Percentiles rank a stretch among this genome's conserved stretches.
Evolutionary conservation across 1,139 yeast genomes (phyloP).

Genomic region (Sugiyamaella japonica): DNA sequence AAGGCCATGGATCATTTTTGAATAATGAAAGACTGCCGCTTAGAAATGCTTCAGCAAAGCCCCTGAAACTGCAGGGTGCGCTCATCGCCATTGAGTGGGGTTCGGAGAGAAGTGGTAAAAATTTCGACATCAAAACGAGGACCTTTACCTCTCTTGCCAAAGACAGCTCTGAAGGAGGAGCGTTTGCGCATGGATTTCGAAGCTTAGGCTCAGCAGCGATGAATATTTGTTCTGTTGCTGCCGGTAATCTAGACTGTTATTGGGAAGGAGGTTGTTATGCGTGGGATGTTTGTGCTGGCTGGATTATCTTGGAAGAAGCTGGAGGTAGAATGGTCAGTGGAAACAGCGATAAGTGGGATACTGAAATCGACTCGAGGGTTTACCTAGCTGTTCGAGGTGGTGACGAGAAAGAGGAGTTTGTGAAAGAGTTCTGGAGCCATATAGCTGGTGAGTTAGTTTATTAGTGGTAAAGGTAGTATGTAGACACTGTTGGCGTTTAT

Average conservation of each 20-base stretch:
- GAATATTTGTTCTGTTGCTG: slow-evolving; percentile 55
- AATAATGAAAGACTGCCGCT: slow-evolving; percentile 46
- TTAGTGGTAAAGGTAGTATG: not conserved
- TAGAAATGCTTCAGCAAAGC: slow-evolving; percentile 31
- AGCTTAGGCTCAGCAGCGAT: slow-evolving; percentile 62
- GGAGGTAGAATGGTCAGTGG: slow-evolving; percentile 59
- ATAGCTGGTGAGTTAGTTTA: slow-evolving; percentile 49
- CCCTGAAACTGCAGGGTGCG: slow-evolving; percentile 50
- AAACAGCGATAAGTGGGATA: slow-evolving; percentile 49
- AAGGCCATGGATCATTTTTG: slow-evolving; percentile 53
- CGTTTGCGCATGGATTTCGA: slow-evolving; percentile 59
- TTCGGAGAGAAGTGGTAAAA: slow-evolving; percentile 53
- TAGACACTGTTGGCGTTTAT: not conserved
- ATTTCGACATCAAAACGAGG: slow-evolving; percentile 50
- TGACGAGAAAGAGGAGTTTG: slow-evolving; percentile 47
- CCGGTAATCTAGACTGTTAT: slow-evolving; percentile 56
- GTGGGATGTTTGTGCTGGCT: slow-evolving; percentile 68
- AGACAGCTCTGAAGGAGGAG: slow-evolving; percentile 46
- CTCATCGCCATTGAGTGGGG: slow-evolving; percentile 63
- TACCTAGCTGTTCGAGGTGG: slow-evolving; percentile 59
- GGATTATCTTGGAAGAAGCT: slow-evolving; percentile 58
- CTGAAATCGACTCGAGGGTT: slow-evolving; percentile 51
- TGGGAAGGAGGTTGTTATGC: slow-evolving; percentile 67
- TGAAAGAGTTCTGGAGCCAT: slow-evolving; percentile 51
- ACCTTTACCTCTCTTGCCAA: slow-evolving; percentile 50